A percentile compares a stretch with the other conserved stretches of the same genome.
Evolutionary conservation across 257 asterid genomes (phyloP).

Genomic region (Solanum chiquidenum): DNA sequence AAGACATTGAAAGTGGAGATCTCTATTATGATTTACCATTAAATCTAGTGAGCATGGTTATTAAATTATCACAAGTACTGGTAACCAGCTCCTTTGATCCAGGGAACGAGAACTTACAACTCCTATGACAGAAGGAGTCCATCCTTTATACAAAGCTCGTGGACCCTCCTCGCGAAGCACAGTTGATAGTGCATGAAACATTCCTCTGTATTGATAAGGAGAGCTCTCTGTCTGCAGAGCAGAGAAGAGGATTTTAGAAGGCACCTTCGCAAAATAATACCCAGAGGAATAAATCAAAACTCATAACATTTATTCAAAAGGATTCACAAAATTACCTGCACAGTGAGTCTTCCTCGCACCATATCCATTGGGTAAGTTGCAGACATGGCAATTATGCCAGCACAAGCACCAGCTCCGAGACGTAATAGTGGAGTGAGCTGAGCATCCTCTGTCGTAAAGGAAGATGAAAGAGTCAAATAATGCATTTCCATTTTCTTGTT

Average conservation of each 20-base stretch:
- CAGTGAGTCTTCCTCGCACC: slow-evolving; percentile 94
- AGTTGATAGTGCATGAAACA: slow-evolving; percentile 86
- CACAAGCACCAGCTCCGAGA: slow-evolving; percentile 97
- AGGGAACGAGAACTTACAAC: slow-evolving; percentile 53
- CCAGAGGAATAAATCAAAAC: not conserved
- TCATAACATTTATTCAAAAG: not conserved
- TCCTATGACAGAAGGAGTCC: slow-evolving; percentile 99
- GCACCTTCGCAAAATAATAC: not conserved
- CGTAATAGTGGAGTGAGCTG: slow-evolving; percentile 78
- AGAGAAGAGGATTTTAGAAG: slow-evolving; percentile 3
- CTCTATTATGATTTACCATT: not conserved
- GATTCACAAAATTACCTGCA: slow-evolving; percentile 43
- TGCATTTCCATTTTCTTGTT: not conserved
- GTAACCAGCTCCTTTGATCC: not conserved
- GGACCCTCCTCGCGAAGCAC: slow-evolving; percentile 98
- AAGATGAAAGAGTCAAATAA: not conserved
- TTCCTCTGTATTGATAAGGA: slow-evolving; percentile 89
- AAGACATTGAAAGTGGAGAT: not conserved
- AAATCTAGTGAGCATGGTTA: not conserved
- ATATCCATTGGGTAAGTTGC: slow-evolving; percentile 98
- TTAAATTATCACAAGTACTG: not conserved
- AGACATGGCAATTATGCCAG: slow-evolving; percentile 98
- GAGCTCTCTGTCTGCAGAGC: slow-evolving; percentile 71
- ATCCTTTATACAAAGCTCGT: slow-evolving; percentile 88
- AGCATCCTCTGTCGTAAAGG: slow-evolving; percentile 53